These are phyloP conservation scores for Taphrina wiesneri DNA, from an alignment of 1,139 yeast species.

Conservation along the genomic window DNA sequence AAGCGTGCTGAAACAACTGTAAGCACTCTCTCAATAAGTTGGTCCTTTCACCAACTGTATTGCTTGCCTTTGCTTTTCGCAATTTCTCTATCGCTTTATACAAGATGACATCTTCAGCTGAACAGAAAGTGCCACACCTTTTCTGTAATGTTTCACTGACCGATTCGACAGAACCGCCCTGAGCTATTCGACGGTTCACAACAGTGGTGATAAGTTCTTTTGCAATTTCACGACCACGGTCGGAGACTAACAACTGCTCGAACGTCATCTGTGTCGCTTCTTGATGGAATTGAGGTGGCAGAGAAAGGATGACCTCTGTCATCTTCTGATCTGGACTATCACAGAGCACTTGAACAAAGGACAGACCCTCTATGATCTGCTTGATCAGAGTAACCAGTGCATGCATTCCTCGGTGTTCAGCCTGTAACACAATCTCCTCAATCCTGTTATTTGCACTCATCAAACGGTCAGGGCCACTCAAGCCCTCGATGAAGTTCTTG, in stretches of 20 bases:
- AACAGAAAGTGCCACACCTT: slow-evolving; percentile 92
- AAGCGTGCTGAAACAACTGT: slow-evolving; percentile 73
- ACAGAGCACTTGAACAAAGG: slow-evolving; percentile 76
- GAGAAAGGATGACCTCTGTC: slow-evolving; percentile 68
- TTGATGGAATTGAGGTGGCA: slow-evolving; percentile 65
- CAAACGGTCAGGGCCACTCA: slow-evolving; percentile 46
- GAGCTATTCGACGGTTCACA: slow-evolving; percentile 79
- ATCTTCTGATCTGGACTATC: slow-evolving; percentile 60
- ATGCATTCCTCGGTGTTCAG: slow-evolving; percentile 86
- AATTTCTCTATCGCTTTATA: slow-evolving; percentile 92
- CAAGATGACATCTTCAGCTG: slow-evolving; percentile 87
- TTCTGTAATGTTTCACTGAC: slow-evolving; percentile 87
- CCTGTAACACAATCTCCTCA: slow-evolving; percentile 74
- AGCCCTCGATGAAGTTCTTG: slow-evolving; percentile 50
- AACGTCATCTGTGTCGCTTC: slow-evolving; percentile 68
- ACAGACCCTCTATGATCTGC: slow-evolving; percentile 83
- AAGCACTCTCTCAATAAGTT: slow-evolving; percentile 76
- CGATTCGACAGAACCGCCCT: slow-evolving; percentile 91
- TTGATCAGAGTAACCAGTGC: slow-evolving; percentile 73
- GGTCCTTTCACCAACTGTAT: slow-evolving; percentile 64
- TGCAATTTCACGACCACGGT: slow-evolving; percentile 63
- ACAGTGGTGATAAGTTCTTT: slow-evolving; percentile 86
- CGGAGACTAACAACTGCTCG: slow-evolving; percentile 73
- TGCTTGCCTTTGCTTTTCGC: slow-evolving; percentile 65
- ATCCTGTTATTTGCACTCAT: slow-evolving; percentile 39